These are phyloP conservation scores for Termitomyces titanicus DNA, from an alignment of 768 basidiomycete species.

Conservation along the genomic window DNA sequence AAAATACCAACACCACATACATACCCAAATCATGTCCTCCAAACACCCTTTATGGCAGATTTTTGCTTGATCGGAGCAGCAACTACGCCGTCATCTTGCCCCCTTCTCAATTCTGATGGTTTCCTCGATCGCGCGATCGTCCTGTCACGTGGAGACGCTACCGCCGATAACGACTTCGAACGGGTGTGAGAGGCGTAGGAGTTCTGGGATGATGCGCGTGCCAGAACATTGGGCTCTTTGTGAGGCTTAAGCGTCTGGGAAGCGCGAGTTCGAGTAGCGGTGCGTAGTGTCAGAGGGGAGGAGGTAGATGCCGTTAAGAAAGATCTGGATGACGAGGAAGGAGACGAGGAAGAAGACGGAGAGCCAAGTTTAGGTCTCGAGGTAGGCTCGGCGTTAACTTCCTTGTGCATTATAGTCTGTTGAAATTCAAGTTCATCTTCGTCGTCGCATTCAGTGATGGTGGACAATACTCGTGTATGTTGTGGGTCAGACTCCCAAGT, in stretches of 20 bases:
- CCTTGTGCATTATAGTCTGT: not conserved
- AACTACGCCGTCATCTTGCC: not conserved
- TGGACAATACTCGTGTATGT: conserved; percentile 4
- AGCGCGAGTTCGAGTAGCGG: not conserved
- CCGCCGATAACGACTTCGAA: not conserved
- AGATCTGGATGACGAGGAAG: not conserved
- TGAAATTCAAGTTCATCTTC: conserved; percentile 7
- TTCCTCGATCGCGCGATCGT: not conserved
- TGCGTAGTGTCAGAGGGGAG: not conserved
- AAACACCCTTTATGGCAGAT: not conserved
- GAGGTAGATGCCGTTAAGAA: not conserved
- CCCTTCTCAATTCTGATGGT: not conserved
- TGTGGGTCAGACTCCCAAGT: conserved; percentile 11
- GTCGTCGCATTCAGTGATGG: conserved; percentile 12
- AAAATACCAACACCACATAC: not conserved
- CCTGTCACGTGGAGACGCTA: not conserved
- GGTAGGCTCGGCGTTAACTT: not conserved
- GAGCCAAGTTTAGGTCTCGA: not conserved
- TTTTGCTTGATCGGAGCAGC: not conserved
- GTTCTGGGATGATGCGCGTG: not conserved
- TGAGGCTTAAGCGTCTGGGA: not conserved
- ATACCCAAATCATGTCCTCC: not conserved
- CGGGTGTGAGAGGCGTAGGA: not conserved
- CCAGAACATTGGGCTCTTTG: not conserved
- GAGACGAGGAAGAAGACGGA: not conserved